phyloP scores from a whole-genome alignment of 140 eudicot species.

The Erigeron philadelphicus region DNA sequence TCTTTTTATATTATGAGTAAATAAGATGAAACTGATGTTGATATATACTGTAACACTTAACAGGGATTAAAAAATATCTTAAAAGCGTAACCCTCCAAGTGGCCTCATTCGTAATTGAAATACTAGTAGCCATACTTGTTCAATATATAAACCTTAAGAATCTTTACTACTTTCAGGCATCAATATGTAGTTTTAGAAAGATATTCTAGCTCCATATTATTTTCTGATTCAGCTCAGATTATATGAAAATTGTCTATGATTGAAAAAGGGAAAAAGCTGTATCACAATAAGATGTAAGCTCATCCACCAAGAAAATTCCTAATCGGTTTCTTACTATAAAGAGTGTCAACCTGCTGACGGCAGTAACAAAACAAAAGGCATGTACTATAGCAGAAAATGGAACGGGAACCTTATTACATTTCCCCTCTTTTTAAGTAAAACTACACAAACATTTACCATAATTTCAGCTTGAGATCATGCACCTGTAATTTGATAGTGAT shows the following conservation, averaged over 20 bases:
- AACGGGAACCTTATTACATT: conserved; percentile 10
- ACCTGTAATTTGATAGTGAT: conserved; percentile 96
- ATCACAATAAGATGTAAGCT: conserved; percentile 14
- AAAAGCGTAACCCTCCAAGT: conserved; percentile 3
- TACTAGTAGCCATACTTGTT: not conserved
- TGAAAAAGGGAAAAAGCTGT: conserved; percentile 2
- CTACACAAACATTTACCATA: not conserved
- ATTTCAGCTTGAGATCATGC: conserved; percentile 19
- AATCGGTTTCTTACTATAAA: not conserved
- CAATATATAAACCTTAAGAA: not conserved
- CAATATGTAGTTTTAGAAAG: not conserved
- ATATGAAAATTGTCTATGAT: conserved; percentile 6
- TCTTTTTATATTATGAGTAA: not conserved
- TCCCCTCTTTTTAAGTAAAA: conserved; percentile 14
- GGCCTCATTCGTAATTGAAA: not conserved
- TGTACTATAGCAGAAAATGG: conserved; percentile 13
- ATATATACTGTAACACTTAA: not conserved
- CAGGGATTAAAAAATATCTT: not conserved
- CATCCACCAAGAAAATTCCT: conserved; percentile 7
- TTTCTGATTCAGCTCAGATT: conserved; percentile 6
- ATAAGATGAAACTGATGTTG: not conserved
- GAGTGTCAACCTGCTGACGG: conserved; percentile 3
- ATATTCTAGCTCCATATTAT: not conserved
- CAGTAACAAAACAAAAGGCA: conserved; percentile 19
- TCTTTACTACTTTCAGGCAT: conserved; percentile 11